Evolutionary conservation across 441 rosid species (phyloP).

Genomic region (Erodium texanum): DNA sequence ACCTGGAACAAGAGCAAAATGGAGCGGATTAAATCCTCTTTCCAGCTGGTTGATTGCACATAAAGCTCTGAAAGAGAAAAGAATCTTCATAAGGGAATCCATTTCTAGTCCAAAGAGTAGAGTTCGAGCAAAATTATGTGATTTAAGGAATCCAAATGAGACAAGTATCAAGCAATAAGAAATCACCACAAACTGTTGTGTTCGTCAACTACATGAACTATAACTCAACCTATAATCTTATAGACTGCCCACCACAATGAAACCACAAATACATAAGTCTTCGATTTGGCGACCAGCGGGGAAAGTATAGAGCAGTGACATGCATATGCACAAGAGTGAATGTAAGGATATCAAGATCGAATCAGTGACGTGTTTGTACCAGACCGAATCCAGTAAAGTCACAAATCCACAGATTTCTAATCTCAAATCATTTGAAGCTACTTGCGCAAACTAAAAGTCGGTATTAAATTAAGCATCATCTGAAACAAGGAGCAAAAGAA

Average conservation of each 20-base stretch:
- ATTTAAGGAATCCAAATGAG: too few species aligned
- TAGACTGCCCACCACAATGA: conserved; percentile 27
- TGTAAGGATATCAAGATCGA: background rate
- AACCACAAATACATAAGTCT: background rate
- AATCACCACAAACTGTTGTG: conserved; percentile 31
- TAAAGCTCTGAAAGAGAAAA: background rate
- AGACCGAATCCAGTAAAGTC: too few species aligned
- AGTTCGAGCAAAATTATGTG: background rate
- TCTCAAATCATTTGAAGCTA: background rate
- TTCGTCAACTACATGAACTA: conserved; percentile 35
- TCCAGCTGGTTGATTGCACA: background rate
- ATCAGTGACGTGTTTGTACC: background rate
- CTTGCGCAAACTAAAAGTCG: background rate
- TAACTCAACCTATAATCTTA: conserved; percentile 10
- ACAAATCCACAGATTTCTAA: background rate
- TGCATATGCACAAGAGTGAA: background rate
- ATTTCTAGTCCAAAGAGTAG: background rate
- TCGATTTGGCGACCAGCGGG: too few species aligned
- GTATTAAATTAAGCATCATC: background rate
- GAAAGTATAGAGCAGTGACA: background rate
- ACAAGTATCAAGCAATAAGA: conserved; percentile 4
- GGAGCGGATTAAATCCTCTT: background rate
- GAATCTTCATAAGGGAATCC: background rate
- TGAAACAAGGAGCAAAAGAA: too few species aligned
- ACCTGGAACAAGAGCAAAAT: background rate